Base-by-base conservation (phyloP, 1,284 basidiomycete species). In the Violaceomyces palustris region DNA sequence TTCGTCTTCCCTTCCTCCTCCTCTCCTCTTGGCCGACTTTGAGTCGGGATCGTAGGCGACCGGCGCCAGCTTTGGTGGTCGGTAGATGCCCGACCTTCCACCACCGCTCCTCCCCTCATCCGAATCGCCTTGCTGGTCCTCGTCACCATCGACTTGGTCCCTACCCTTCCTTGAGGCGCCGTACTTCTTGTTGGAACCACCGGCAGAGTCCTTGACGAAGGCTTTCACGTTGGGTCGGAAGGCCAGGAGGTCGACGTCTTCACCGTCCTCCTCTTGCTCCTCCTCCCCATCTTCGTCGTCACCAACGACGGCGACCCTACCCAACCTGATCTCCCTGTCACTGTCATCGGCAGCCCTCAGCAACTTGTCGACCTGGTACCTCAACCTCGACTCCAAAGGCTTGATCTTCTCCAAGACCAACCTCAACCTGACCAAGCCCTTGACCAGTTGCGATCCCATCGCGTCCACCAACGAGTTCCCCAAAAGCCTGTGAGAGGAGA, bases 311-410 rank as follows among this genome's bases (percentile, higher is more conserved):
- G 24, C 21, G 22, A 47, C 35, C 15, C 56, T 43, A 26, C 56
- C 56, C 25, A 45, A 38, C 6, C 50, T 28, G 6, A 45, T 33
- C 28, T 53, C 52, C 45, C 49, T 50, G 37, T 64, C 52, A 3
- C 39, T 55, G 29, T 54, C 61, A 3, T 50, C 62, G 4, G 63
- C 64, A 4, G 69, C 55, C 9, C 58, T 46, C 9, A 69, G 38
- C 15, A 67, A 81, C 73, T 97, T 96, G 66, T 96, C 91, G 66
- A 97, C 88, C 74, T 97, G 92, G 73, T 97, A 94, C 50, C 82
- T 84, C 79, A 97, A 85, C 66, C 87, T 84, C 42, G 79, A 80
- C 74, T 98, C 92, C 28, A 98, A 62, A 0, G 76, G 75, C 22
- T 74, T 67, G 21, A 77, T 72, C 62, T 78, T 79, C 43, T 79